Evolutionary conservation across 495 filamentous ascomycete genomes (phyloP), one percentile per base, ranked within the genome.

Genomic region (Penicillium pulvis): DNA sequence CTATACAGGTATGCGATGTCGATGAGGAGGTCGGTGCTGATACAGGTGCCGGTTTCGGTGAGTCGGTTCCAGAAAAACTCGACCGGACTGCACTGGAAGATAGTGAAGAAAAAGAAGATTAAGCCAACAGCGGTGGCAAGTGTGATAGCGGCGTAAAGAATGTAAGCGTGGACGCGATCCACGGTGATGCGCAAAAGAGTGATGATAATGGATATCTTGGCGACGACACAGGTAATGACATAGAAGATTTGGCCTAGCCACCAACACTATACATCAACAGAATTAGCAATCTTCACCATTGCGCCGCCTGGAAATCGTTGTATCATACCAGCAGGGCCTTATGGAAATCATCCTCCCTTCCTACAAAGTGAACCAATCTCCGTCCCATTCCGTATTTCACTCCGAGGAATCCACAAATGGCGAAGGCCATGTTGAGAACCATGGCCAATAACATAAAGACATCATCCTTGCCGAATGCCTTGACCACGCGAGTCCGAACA

Each of bases 1-100:
- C 75, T 77, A 53, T 79, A 75, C 23, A 72, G 53, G 28, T 75
- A 71, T 2, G 69, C 74, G 52, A 77, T 67, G 2, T 48, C 64
- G 10, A 70, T 56, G 12, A 69, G 59, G 9, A 56, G 26, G 11
- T 67, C 8, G 2, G 59, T 53, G 19, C 60, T 24, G 51, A 77
- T 48, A 44, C 76, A 78, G 7, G 52, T 59, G 3, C 76, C 76
- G 1, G 57, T 9, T 0, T 58, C 43, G 5, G n/a, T 44, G 0
- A 45, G n/a, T 2, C 58, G 63, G 23, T 71, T 63, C 76, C 76
- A 79, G 51, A 70, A 71, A 33, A 65, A 71, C 19, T 59, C 1
- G 26, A 76, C 58, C 0, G 76, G 76, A 14, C 19, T 26, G 51
- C 76, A 79, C 57, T 77, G 62, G 53, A 73, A 71, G 4, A 77